Evolutionary conservation across 495 filamentous ascomycete species (phyloP).

Genomic region (Tuber microsphaerosporum): DNA sequence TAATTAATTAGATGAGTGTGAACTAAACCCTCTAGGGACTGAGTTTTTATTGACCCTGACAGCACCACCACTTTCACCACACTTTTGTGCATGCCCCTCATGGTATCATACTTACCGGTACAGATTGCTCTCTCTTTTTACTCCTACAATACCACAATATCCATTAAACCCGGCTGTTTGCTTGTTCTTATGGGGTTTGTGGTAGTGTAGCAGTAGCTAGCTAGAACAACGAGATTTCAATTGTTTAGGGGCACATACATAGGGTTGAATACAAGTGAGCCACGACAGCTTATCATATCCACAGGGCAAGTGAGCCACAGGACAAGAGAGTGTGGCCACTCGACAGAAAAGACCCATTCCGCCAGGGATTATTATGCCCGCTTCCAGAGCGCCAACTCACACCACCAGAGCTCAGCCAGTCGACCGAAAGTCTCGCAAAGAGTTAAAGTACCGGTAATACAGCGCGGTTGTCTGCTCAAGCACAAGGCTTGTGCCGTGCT

Average conservation of each 20-base stretch:
- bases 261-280: background rate
- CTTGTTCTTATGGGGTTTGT: background rate
- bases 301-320: background rate
- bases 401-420: background rate
- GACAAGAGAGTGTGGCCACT: background rate
- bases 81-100: background rate
- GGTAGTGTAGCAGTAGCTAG: background rate
- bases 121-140: background rate
- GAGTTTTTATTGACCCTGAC: background rate
- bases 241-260: background rate
- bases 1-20: background rate
- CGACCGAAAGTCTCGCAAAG: background rate
- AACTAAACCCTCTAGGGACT: background rate
- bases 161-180: background rate
- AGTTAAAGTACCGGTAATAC: background rate
- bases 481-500: background rate
- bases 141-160: background rate
- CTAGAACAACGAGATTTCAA: background rate
- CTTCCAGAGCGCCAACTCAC: slow-evolving; percentile 4
- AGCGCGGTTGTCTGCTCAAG: background rate
- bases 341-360: background rate
- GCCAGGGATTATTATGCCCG: background rate
- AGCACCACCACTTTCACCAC: background rate
- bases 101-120: background rate
- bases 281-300: no score